These are phyloP conservation scores for Quercus bicolor DNA, from an alignment of 306 rosid genomes.

Conservation along the genomic window DNA sequence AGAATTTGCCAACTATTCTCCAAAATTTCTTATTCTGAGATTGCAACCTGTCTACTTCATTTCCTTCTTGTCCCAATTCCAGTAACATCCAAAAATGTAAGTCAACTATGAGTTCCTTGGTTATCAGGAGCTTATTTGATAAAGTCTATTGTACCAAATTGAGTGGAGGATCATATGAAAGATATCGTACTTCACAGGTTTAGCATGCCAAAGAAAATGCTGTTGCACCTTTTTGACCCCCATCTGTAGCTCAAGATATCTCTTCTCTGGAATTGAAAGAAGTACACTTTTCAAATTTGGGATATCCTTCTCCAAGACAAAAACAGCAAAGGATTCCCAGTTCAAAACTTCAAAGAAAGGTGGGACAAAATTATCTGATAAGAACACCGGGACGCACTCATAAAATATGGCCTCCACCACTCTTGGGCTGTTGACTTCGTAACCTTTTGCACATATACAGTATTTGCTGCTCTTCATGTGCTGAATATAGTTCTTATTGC, in stretches of 20 bases:
- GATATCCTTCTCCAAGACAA: slow-evolving; percentile 74
- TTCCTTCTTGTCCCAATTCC: not conserved
- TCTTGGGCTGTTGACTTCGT: slow-evolving; percentile 91
- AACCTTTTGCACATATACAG: slow-evolving; percentile 92
- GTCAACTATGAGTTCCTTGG: not conserved
- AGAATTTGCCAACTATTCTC: not conserved
- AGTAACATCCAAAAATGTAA: not conserved
- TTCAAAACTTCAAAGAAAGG: slow-evolving; percentile 75
- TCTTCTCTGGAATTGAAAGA: slow-evolving; percentile 60
- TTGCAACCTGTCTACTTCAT: not conserved
- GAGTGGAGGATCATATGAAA: slow-evolving; percentile 94
- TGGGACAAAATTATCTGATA: slow-evolving; percentile 92
- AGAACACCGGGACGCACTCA: slow-evolving; percentile 81
- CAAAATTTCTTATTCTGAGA: not conserved
- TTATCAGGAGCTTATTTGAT: not conserved
- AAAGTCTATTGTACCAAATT: slow-evolving; percentile 67
- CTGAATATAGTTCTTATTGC: slow-evolving; percentile 48
- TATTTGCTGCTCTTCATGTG: slow-evolving; percentile 92
- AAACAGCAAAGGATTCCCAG: slow-evolving; percentile 90
- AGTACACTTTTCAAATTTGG: slow-evolving; percentile 79
- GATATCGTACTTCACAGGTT: slow-evolving; percentile 77
- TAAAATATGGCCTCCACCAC: slow-evolving; percentile 86
- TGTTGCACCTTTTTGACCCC: slow-evolving; percentile 70
- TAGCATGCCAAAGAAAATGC: slow-evolving; percentile 86
- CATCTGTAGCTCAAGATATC: slow-evolving; percentile 66